Evolutionary conservation across 2,329 filamentous ascomycete genomes (phyloP).

Genomic region (Dothiorella sarmentorum): DNA sequence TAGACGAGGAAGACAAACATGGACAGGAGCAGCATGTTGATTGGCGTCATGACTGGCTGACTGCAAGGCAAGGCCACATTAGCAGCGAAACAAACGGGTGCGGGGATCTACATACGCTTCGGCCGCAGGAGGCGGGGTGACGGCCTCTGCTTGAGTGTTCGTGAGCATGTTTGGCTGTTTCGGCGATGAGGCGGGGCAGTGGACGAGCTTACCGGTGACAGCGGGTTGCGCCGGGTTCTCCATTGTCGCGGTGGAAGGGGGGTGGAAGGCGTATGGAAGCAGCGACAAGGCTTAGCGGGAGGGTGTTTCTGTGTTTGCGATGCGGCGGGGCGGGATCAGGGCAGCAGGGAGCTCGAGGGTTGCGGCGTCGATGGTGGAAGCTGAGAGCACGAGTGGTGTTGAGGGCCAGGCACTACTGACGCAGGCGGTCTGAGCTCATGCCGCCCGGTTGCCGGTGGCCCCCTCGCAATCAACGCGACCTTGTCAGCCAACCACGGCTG

Average conservation of each 20-base stretch:
- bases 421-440: too few relatives aligned
- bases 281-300: background rate
- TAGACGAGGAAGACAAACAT: constrained; percentile 57
- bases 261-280: background rate
- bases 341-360: background rate
- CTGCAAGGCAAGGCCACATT: constrained; percentile 33
- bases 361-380: background rate
- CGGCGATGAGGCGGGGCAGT: background rate
- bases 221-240: constrained; percentile 5
- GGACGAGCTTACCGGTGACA: constrained; percentile 14
- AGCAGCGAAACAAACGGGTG: background rate
- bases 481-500: background rate
- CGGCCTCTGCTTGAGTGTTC: constrained; percentile 17
- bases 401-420: background rate
- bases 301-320: background rate
- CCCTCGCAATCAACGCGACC: background rate
- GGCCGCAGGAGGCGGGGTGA: constrained; percentile 55
- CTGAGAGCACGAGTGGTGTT: background rate
- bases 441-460: too few relatives aligned
- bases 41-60: constrained; percentile 54
- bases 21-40: constrained; percentile 59
- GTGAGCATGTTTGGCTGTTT: background rate
- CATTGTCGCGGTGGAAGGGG: background rate
- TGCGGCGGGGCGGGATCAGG: background rate
- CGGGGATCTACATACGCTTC: constrained; percentile 39